A percentile compares a stretch with the other conserved stretches of the same genome.
Conservation (phyloP, 345 rosid species). For the Kandelia obovata region DNA sequence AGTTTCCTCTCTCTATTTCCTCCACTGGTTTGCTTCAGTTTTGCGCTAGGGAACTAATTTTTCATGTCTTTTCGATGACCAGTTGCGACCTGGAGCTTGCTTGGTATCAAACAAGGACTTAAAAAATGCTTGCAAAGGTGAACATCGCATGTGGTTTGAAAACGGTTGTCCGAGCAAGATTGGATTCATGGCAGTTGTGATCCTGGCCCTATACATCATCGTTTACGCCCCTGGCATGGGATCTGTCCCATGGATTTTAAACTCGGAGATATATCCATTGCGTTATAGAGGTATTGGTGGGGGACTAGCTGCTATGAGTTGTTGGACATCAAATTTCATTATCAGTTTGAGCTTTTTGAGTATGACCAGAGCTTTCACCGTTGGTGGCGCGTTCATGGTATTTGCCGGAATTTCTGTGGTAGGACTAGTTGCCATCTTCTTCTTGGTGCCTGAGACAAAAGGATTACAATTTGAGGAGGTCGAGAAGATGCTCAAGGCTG, state of each 20-base stretch:
- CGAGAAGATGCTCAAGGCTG: constrained; percentile 54
- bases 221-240: constrained; percentile 84
- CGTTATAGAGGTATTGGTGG: constrained; percentile 81
- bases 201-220: constrained; percentile 63
- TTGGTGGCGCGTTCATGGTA: constrained; percentile 58
- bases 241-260: constrained; percentile 77
- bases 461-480: constrained; percentile 76
- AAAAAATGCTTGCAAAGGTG: constrained; percentile 29
- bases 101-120: constrained; percentile 34
- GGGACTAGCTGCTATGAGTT: constrained; percentile 67
- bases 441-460: constrained; percentile 77
- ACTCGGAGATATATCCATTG: constrained; percentile 88
- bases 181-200: constrained; percentile 61
- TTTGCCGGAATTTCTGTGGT: constrained; percentile 48
- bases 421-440: constrained; percentile 49
- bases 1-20: not conserved
- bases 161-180: constrained; percentile 78
- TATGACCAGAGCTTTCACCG: constrained; percentile 52
- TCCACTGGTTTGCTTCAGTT: constrained; percentile 10
- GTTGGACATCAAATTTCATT: constrained; percentile 67
- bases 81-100: constrained; percentile 76
- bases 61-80: not conserved
- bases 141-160: constrained; percentile 46
- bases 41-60: not conserved
- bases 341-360: constrained; percentile 63